Conservation (phyloP, 73 alveolate genomes). For the Tetrahymena thermophila region DNA sequence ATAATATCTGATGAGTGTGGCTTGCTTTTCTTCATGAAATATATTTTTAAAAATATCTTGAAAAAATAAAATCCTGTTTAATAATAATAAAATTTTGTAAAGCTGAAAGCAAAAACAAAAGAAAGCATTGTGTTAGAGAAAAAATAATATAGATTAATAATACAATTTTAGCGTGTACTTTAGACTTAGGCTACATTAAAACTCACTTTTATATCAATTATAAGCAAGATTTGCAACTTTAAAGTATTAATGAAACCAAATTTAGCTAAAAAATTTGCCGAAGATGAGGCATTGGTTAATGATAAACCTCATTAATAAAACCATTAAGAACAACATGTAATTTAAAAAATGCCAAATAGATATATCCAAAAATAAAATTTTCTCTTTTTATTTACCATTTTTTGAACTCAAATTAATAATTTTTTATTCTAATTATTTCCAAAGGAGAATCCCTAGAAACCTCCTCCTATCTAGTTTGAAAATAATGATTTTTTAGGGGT, state of each 20-base stretch:
- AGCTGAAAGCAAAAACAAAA: neutral
- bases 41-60: neutral
- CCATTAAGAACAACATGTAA: neutral
- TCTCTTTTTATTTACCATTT: neutral
- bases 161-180: neutral
- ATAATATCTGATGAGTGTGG: neutral
- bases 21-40: neutral
- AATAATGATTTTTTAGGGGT: neutral
- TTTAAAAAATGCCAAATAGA: neutral
- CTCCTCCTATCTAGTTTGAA: neutral
- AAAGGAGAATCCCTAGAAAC: neutral
- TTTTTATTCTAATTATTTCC: neutral
- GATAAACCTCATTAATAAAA: neutral
- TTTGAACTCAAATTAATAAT: neutral
- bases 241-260: neutral
- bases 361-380: neutral
- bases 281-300: neutral
- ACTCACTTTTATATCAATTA: neutral
- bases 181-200: neutral
- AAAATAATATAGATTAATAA: neutral
- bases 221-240: neutral
- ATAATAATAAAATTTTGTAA: neutral
- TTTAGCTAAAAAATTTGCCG: neutral
- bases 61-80: neutral
- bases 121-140: neutral